A percentile compares a stretch with the other conserved stretches of the same genome.
Evolutionary conservation across 176 grass and related monocot species (phyloP).

Genomic region (Elymus sibiricus): DNA sequence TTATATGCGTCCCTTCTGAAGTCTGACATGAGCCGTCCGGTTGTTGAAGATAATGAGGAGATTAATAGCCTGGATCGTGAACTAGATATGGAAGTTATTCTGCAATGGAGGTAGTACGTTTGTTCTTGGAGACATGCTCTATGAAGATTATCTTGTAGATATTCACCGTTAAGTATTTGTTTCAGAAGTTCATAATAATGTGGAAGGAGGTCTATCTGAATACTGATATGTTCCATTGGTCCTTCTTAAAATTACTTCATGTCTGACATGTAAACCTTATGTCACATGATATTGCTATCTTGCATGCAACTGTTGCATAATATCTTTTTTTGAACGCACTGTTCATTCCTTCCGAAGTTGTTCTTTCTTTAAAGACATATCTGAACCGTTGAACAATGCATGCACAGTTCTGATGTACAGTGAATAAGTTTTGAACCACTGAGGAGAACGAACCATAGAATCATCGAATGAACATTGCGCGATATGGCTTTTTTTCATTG

Average conservation of each 20-base stretch:
- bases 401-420: constrained; percentile 5
- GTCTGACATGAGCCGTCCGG: constrained; percentile 58
- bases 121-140: neutral
- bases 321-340: neutral
- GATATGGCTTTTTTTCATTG: constrained; percentile 9
- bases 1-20: constrained; percentile 89
- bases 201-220: constrained; percentile 9
- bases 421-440: constrained; percentile 10
- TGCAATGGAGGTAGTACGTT: constrained; percentile 84
- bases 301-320: neutral
- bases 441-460: constrained; percentile 3
- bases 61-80: constrained; percentile 74
- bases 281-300: constrained; percentile 14
- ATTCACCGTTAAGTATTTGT: neutral
- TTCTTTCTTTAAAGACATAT: neutral
- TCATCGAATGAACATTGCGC: constrained; percentile 2
- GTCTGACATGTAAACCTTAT: neutral
- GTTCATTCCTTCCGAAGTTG: constrained; percentile 1
- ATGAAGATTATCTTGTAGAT: constrained; percentile 16
- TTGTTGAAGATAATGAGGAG: constrained; percentile 77
- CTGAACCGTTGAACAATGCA: neutral
- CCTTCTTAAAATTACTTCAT: constrained; percentile 18
- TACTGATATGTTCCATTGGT: neutral
- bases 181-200: constrained; percentile 14
- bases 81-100: constrained; percentile 95